These are phyloP conservation scores for Rhodotorula babjevae DNA, from an alignment of 768 basidiomycete genomes.

Conservation along the genomic window DNA sequence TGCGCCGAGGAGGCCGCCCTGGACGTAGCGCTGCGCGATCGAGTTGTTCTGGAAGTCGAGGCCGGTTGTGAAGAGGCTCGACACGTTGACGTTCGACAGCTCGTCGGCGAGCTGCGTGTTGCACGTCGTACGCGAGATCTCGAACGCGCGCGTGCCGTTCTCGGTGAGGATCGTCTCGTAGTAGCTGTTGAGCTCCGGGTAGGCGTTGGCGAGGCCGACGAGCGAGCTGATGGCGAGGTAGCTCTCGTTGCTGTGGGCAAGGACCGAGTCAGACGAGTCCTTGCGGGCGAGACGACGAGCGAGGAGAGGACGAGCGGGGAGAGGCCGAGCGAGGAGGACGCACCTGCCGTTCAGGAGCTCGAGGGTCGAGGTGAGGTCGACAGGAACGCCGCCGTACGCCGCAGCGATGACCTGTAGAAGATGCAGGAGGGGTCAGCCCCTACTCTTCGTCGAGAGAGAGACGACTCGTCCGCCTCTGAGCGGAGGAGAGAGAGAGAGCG, in stretches of 20 bases:
- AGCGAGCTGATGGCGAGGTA: background rate
- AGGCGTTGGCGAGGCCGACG: constrained; percentile 8
- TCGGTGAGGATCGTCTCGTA: background rate
- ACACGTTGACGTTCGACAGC: background rate
- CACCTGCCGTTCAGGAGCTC: background rate
- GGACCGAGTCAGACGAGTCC: background rate
- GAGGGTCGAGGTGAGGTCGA: background rate
- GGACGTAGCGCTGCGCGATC: background rate
- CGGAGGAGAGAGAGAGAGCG: background rate
- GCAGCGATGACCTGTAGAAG: constrained; percentile 1
- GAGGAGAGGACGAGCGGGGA: too few species aligned
- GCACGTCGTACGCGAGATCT: background rate
- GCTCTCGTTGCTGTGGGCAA: background rate
- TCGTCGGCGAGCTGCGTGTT: background rate
- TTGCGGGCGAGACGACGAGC: background rate
- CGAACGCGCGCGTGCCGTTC: background rate
- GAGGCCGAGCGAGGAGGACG: too few species aligned
- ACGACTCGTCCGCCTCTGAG: too few species aligned
- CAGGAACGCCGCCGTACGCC: background rate
- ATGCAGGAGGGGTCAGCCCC: too few species aligned
- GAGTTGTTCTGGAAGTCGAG: background rate
- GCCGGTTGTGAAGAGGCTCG: background rate
- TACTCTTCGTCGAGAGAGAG: too few species aligned
- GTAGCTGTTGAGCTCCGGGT: background rate
- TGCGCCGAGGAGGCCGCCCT: background rate